Conservation (phyloP, 2,329 filamentous ascomycete species). For the Chrysoporthe deuterocubensis region DNA sequence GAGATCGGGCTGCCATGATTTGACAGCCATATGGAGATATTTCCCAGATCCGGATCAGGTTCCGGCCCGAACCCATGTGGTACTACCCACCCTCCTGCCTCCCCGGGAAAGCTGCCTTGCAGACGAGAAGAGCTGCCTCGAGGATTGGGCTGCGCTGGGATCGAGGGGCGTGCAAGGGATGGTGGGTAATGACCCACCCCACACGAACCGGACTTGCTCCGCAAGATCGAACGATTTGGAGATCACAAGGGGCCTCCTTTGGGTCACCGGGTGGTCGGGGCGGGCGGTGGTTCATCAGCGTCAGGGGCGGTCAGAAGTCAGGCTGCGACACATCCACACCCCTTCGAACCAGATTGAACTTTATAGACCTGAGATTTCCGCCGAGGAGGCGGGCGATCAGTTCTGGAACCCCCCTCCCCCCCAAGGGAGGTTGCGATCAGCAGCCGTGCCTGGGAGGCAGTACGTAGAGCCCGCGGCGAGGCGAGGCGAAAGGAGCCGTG, state of each 20-base stretch:
- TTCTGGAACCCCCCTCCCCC: slow-evolving; percentile 9
- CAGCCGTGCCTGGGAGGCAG: background rate
- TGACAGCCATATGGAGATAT: slow-evolving; percentile 27
- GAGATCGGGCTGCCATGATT: slow-evolving; percentile 27
- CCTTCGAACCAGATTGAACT: background rate
- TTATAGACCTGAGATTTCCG: background rate
- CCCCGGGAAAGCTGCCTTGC: slow-evolving; percentile 13
- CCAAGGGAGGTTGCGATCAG: slow-evolving; percentile 10
- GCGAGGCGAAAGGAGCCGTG: background rate
- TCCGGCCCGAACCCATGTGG: slow-evolving; percentile 18
- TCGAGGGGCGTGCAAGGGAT: slow-evolving; percentile 7
- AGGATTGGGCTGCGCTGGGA: slow-evolving; percentile 8
- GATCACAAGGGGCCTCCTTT: slow-evolving; percentile 25
- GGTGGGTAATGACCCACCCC: slow-evolving; percentile 14
- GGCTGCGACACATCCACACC: slow-evolving; percentile 23
- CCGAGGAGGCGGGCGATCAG: slow-evolving; percentile 7
- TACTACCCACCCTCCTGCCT: slow-evolving; percentile 1
- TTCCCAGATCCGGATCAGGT: slow-evolving; percentile 27
- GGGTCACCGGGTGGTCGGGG: slow-evolving; percentile 3
- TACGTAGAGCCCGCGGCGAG: background rate
- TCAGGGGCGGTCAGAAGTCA: slow-evolving; percentile 15
- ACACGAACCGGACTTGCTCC: slow-evolving; percentile 24
- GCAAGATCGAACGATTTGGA: slow-evolving; percentile 29
- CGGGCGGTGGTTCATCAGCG: background rate
- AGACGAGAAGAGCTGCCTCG: slow-evolving; percentile 3